Evolutionary conservation across 2,329 filamentous ascomycete genomes (phyloP).

Genomic region (Claviceps sp.): DNA sequence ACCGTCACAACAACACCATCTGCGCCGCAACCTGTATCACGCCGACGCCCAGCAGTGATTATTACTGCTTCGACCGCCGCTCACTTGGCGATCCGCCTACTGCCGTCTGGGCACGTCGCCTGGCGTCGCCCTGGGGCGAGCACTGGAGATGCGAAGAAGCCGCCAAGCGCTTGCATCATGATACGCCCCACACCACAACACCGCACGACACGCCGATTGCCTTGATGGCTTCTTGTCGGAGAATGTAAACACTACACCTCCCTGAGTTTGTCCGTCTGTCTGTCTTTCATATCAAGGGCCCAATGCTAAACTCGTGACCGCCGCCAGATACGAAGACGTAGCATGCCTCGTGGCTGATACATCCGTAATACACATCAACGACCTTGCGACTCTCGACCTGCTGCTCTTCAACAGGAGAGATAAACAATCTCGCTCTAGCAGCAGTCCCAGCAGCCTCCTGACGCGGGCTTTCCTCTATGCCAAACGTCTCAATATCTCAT

Average conservation of each 20-base stretch:
- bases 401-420: background rate
- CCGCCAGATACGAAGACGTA: constrained; percentile 2
- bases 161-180: background rate
- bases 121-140: constrained; percentile 3
- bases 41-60: background rate
- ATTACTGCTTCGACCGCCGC: constrained; percentile 7
- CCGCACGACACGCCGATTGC: background rate
- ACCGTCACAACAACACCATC: background rate
- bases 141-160: constrained; percentile 8
- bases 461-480: background rate
- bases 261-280: background rate
- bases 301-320: no score
- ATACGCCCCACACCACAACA: background rate
- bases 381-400: constrained; percentile 1
- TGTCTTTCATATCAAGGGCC: no score
- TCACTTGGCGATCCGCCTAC: constrained; percentile 4
- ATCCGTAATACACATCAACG: constrained; percentile 1
- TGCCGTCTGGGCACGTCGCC: constrained; percentile 6
- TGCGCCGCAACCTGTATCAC: constrained; percentile 5
- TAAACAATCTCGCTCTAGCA: background rate
- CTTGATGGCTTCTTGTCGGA: constrained; percentile 4
- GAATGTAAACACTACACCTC: background rate
- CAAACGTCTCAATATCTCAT: background rate
- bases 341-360: constrained; percentile 1
- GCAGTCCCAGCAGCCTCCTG: background rate